These are phyloP conservation scores for Metarhizium album DNA, from an alignment of 2,329 filamentous ascomycete species.

Conservation along the genomic window DNA sequence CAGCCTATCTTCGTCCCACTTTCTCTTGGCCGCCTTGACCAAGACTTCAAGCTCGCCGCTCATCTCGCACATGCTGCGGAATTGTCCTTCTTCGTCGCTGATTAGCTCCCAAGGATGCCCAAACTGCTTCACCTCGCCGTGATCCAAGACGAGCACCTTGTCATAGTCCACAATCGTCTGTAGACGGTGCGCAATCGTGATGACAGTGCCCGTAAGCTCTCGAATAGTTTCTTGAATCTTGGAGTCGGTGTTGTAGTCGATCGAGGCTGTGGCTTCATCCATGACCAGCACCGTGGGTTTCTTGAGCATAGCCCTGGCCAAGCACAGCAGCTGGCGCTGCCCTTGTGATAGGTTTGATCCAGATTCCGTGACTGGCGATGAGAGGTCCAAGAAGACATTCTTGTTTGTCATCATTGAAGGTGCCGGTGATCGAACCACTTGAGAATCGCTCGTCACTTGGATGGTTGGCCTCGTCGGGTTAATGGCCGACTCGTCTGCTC, in stretches of 20 bases:
- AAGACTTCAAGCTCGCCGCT: slow-evolving; percentile 46
- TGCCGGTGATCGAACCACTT: slow-evolving; percentile 12
- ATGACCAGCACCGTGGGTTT: slow-evolving; percentile 90
- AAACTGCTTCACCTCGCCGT: slow-evolving; percentile 77
- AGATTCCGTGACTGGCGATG: slow-evolving; percentile 75
- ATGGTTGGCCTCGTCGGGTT: slow-evolving; percentile 16
- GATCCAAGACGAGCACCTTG: slow-evolving; percentile 89
- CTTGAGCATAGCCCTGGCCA: slow-evolving; percentile 87
- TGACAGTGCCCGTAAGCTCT: slow-evolving; percentile 85
- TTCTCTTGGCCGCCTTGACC: slow-evolving; percentile 44
- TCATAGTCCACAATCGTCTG: slow-evolving; percentile 98
- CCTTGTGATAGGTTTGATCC: slow-evolving; percentile 93
- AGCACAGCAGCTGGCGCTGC: slow-evolving; percentile 86
- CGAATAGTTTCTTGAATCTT: slow-evolving; percentile 96
- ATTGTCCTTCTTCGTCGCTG: slow-evolving; percentile 54
- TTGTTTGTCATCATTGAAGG: slow-evolving; percentile 60
- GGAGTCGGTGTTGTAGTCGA: slow-evolving; percentile 89
- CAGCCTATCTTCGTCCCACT: slow-evolving; percentile 30
- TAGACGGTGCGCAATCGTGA: slow-evolving; percentile 90
- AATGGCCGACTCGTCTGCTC: slow-evolving; percentile 37
- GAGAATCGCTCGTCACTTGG: slow-evolving; percentile 6
- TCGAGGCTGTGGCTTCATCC: slow-evolving; percentile 96
- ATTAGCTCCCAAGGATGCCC: slow-evolving; percentile 82
- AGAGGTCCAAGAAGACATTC: slow-evolving; percentile 85
- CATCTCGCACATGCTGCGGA: slow-evolving; percentile 54